A percentile compares a stretch with the other conserved stretches of the same genome.
Conservation (phyloP, 2,329 filamentous ascomycete genomes). For the Monilinia fructigena region DNA sequence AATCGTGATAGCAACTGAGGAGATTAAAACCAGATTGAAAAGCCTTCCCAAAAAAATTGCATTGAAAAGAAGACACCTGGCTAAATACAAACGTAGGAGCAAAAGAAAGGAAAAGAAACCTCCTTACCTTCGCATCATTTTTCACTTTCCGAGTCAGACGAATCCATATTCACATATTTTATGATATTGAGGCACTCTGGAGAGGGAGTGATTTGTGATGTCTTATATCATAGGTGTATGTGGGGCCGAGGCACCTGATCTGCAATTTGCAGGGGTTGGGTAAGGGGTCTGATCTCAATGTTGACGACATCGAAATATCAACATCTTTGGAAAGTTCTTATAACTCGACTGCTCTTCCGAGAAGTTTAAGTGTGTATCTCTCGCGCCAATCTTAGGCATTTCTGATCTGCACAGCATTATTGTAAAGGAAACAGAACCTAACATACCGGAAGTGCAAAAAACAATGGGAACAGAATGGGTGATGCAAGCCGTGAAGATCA, state of each 20-base stretch:
- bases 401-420: too few species aligned
- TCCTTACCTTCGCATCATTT: slow-evolving; percentile 15
- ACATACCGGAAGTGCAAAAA: background rate
- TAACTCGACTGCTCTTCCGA: background rate
- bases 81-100: background rate
- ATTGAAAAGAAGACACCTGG: slow-evolving; percentile 8
- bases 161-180: slow-evolving; percentile 18
- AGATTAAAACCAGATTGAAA: background rate
- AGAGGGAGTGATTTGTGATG: slow-evolving; percentile 7
- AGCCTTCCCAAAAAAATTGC: too few species aligned
- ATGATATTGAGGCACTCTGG: background rate
- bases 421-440: background rate
- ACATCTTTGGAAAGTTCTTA: background rate
- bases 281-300: background rate
- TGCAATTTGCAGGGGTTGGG: background rate
- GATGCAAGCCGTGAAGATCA: background rate
- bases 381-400: background rate
- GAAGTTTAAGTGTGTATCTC: background rate
- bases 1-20: background rate
- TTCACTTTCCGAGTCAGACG: slow-evolving; percentile 2
- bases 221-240: background rate
- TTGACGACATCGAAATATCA: background rate
- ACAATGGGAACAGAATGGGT: background rate
- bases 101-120: background rate
- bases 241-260: slow-evolving; percentile 11